A percentile compares a stretch with the other conserved stretches of the same genome.
Evolutionary conservation across 805 yeast genomes (phyloP).

Genomic region (Candida peoriensis): DNA sequence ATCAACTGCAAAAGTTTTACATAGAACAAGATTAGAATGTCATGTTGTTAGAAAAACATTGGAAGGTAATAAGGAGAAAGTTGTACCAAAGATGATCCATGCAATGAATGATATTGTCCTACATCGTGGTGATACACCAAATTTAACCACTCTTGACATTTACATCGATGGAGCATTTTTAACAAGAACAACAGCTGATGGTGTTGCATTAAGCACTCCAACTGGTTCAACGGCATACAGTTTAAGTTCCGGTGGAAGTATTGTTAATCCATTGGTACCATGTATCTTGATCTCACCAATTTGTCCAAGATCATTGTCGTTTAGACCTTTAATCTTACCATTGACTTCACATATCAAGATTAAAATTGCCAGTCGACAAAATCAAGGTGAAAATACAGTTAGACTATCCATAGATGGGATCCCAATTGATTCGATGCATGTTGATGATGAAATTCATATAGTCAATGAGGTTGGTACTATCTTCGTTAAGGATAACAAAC

Average conservation of each 20-base stretch:
- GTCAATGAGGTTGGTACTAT: conserved; percentile 62
- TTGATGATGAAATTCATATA: conserved; percentile 78
- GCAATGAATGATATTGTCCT: conserved; percentile 92
- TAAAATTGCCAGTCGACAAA: conserved; percentile 44
- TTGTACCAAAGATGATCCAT: conserved; percentile 39
- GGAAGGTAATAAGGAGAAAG: background rate
- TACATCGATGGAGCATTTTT: conserved; percentile 77
- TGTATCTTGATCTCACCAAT: conserved; percentile 53
- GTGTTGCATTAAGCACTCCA: conserved; percentile 74
- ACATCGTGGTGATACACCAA: conserved; percentile 87
- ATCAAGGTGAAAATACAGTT: conserved; percentile 37
- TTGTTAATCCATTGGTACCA: conserved; percentile 49
- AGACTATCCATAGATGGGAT: conserved; percentile 82
- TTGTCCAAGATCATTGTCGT: conserved; percentile 48
- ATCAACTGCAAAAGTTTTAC: conserved; percentile 66
- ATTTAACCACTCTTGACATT: conserved; percentile 78
- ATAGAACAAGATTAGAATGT: conserved; percentile 76
- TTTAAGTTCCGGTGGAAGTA: conserved; percentile 48
- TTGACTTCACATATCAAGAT: conserved; percentile 68
- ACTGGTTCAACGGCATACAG: conserved; percentile 63
- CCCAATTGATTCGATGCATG: conserved; percentile 58
- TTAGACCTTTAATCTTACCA: conserved; percentile 61
- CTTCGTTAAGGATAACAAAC: conserved; percentile 45
- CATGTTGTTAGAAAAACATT: conserved; percentile 44
- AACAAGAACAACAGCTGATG: conserved; percentile 91